Evolutionary conservation across 331 rosid genomes (phyloP).

Genomic region (Spiraea crenata): DNA sequence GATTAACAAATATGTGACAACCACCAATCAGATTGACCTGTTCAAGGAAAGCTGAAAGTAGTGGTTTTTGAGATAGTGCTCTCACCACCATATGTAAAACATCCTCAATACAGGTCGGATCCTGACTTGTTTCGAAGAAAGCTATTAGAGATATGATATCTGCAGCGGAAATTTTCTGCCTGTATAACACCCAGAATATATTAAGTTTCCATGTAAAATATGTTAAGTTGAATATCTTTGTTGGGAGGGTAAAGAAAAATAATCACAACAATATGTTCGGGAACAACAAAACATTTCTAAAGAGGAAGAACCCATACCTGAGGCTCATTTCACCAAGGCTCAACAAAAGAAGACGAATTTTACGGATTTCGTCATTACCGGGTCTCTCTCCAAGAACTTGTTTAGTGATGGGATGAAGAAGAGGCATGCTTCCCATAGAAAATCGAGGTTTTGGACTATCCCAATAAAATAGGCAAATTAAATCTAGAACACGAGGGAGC

Average conservation of each 20-base stretch:
- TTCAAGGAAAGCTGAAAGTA: constrained; percentile 85
- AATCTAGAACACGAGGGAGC: constrained; percentile 85
- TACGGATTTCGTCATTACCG: constrained; percentile 73
- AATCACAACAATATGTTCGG: constrained; percentile 1
- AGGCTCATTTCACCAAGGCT: constrained; percentile 99
- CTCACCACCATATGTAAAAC: constrained; percentile 94
- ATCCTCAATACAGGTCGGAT: constrained; percentile 91
- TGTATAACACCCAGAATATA: constrained; percentile 41
- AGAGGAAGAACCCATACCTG: constrained; percentile 45
- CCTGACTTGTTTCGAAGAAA: constrained; percentile 83
- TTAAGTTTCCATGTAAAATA: constrained; percentile 22
- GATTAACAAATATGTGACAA: constrained; percentile 88
- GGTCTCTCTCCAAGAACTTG: constrained; percentile 59
- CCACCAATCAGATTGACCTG: constrained; percentile 75
- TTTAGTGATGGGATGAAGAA: constrained; percentile 47
- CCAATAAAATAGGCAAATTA: constrained; percentile 75
- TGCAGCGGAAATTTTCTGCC: constrained; percentile 72
- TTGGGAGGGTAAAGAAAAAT: constrained; percentile 15
- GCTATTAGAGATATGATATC: constrained; percentile 87
- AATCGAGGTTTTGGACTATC: constrained; percentile 54
- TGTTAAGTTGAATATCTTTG: not conserved
- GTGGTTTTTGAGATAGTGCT: constrained; percentile 74
- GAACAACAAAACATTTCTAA: constrained; percentile 2
- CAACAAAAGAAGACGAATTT: constrained; percentile 91
- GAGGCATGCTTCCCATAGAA: constrained; percentile 51